Conservation (phyloP, 305 asterid species). For the Withania somnifera region DNA sequence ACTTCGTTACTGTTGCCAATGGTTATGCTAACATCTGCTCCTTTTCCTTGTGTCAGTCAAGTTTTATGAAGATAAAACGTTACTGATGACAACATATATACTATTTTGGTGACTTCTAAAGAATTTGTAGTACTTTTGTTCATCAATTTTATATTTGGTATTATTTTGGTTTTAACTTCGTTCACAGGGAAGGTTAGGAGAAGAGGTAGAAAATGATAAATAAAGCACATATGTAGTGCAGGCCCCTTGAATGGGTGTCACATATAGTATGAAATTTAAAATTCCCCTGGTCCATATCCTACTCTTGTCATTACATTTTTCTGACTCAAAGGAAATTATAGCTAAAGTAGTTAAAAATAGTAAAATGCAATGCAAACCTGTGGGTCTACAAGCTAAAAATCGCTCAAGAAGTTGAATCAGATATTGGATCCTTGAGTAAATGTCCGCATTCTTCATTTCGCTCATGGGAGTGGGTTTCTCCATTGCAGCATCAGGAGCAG, state of each 20-base stretch:
- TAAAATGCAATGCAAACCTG: conserved; percentile 4
- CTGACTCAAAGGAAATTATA: not conserved
- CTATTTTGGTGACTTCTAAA: too few relatives aligned
- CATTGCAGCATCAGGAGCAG: not conserved
- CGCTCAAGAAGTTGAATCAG: conserved; percentile 10
- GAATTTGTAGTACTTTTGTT: too few relatives aligned
- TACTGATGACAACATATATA: too few relatives aligned
- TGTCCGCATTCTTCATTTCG: conserved; percentile 6
- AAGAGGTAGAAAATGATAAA: not conserved
- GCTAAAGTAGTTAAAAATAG: not conserved
- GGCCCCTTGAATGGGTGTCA: too few relatives aligned
- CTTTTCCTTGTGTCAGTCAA: too few relatives aligned
- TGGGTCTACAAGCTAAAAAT: conserved; percentile 13
- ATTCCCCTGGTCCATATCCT: not conserved
- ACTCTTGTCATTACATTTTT: not conserved
- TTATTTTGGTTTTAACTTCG: too few relatives aligned
- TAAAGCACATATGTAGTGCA: not conserved
- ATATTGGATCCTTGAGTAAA: conserved; percentile 7
- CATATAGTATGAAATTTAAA: not conserved
- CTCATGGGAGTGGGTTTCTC: not conserved
- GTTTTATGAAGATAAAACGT: too few relatives aligned
- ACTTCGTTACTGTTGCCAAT: too few relatives aligned
- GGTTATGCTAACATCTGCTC: too few relatives aligned
- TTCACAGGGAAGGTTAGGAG: too few relatives aligned
- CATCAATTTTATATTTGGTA: too few relatives aligned